phyloP scores from a whole-genome alignment of 2,329 filamentous ascomycete genomes.

The Talaromyces sp. region DNA sequence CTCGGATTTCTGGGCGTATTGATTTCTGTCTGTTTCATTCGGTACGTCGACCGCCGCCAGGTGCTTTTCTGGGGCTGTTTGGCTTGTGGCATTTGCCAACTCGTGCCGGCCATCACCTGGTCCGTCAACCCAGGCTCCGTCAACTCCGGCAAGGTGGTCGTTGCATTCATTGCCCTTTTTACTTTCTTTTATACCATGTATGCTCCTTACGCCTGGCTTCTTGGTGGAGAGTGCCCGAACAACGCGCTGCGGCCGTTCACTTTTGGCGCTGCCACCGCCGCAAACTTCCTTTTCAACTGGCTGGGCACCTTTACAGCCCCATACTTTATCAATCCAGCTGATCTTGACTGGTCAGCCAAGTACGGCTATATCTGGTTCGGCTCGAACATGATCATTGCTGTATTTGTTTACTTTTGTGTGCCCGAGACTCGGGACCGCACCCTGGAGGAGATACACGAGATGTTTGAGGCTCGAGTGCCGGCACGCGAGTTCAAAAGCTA shows the following conservation, averaged over 20 bases:
- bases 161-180: slow-evolving; percentile 1
- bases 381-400: slow-evolving; percentile 28
- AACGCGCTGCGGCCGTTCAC: slow-evolving; percentile 37
- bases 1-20: neutral
- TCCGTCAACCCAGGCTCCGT: neutral
- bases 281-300: slow-evolving; percentile 40
- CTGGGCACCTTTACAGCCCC: slow-evolving; percentile 37
- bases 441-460: slow-evolving; percentile 19
- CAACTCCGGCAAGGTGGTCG: slow-evolving; percentile 1
- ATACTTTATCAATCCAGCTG: slow-evolving; percentile 41
- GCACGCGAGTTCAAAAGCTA: slow-evolving; percentile 4
- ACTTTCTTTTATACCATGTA: slow-evolving; percentile 4
- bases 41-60: slow-evolving; percentile 1
- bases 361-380: slow-evolving; percentile 39
- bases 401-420: slow-evolving; percentile 27
- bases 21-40: neutral
- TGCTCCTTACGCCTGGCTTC: slow-evolving; percentile 27
- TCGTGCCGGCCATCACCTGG: slow-evolving; percentile 3
- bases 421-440: slow-evolving; percentile 24
- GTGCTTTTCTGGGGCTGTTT: neutral
- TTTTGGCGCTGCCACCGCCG: slow-evolving; percentile 33
- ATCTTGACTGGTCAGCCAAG: slow-evolving; percentile 30
- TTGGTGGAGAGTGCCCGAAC: slow-evolving; percentile 37
- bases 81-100: slow-evolving; percentile 3
- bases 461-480: slow-evolving; percentile 2